phyloP scores from a whole-genome alignment of 2,329 filamentous ascomycete species.

The Calycina marina region DNA sequence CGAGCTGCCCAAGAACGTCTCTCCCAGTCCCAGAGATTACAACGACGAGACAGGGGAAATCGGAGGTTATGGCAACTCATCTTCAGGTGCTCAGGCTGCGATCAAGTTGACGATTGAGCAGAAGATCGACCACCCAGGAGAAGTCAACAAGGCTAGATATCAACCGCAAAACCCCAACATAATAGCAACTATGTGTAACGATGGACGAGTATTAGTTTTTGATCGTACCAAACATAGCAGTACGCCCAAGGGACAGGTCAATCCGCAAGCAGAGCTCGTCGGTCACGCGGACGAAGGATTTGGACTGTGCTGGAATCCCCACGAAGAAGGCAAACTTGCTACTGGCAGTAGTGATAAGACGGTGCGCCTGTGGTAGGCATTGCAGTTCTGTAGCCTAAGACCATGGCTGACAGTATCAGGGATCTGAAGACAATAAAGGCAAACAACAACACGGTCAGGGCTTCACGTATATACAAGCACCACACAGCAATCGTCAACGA shows the following conservation, averaged over 20 bases:
- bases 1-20: constrained; percentile 69
- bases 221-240: constrained; percentile 89
- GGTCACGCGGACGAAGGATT: constrained; percentile 87
- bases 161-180: constrained; percentile 96
- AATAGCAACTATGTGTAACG: constrained; percentile 82
- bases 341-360: constrained; percentile 89
- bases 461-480: constrained; percentile 66
- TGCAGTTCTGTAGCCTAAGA: not conserved
- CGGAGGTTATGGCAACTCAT: constrained; percentile 71
- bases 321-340: constrained; percentile 60
- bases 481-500: constrained; percentile 91
- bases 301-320: constrained; percentile 83
- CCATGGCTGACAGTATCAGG: constrained; percentile 30
- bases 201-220: constrained; percentile 82
- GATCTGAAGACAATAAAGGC: constrained; percentile 66
- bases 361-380: constrained; percentile 67
- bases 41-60: constrained; percentile 88
- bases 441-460: constrained; percentile 54
- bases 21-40: constrained; percentile 67
- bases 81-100: constrained; percentile 48
- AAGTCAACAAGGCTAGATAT: constrained; percentile 97
- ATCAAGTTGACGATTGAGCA: constrained; percentile 89
- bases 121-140: constrained; percentile 88
- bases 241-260: constrained; percentile 40
- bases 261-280: constrained; percentile 49